phyloP scores from a whole-genome alignment of 2,329 filamentous ascomycete genomes.

The Colletotrichum agaves region DNA sequence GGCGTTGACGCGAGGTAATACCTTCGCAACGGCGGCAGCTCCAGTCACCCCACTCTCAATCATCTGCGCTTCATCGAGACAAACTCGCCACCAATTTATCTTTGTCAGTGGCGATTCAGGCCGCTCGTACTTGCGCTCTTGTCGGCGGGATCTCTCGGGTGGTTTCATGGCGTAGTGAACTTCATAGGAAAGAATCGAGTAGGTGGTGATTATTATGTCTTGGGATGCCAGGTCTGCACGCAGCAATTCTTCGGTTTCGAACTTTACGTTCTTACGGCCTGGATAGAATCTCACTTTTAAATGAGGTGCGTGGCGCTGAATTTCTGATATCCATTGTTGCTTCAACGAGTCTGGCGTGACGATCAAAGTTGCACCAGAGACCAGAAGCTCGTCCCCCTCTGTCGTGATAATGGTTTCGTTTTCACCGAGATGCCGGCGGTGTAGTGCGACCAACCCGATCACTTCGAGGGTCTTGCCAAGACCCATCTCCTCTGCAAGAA shows the following conservation, averaged over 20 bases:
- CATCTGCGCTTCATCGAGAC: constrained; percentile 87
- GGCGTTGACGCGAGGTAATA: constrained; percentile 85
- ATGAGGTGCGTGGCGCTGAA: constrained; percentile 66
- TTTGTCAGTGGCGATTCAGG: constrained; percentile 81
- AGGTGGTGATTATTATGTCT: constrained; percentile 73
- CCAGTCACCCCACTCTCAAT: constrained; percentile 89
- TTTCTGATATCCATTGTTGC: constrained; percentile 71
- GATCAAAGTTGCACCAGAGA: constrained; percentile 69
- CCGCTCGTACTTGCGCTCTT: constrained; percentile 72
- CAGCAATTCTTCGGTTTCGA: constrained; percentile 51
- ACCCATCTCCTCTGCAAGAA: constrained; percentile 85
- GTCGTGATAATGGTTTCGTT: constrained; percentile 45
- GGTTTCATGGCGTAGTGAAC: constrained; percentile 79
- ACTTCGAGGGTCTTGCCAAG: constrained; percentile 84
- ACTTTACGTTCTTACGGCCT: constrained; percentile 55
- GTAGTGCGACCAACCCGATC: constrained; percentile 74
- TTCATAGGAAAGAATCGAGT: constrained; percentile 79
- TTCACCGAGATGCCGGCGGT: constrained; percentile 55
- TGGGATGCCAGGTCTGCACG: constrained; percentile 58
- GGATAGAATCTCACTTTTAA: constrained; percentile 67
- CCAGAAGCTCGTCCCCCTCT: constrained; percentile 55
- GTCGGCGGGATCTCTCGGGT: constrained; percentile 75
- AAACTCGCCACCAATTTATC: constrained; percentile 89
- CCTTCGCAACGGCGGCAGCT: constrained; percentile 81
- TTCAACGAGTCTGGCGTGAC: constrained; percentile 67